A percentile compares a stretch with the other conserved stretches of the same genome.
These are phyloP conservation scores for Ceratocystis cubensis DNA, from an alignment of 2,329 filamentous ascomycete genomes.

Conservation along the genomic window DNA sequence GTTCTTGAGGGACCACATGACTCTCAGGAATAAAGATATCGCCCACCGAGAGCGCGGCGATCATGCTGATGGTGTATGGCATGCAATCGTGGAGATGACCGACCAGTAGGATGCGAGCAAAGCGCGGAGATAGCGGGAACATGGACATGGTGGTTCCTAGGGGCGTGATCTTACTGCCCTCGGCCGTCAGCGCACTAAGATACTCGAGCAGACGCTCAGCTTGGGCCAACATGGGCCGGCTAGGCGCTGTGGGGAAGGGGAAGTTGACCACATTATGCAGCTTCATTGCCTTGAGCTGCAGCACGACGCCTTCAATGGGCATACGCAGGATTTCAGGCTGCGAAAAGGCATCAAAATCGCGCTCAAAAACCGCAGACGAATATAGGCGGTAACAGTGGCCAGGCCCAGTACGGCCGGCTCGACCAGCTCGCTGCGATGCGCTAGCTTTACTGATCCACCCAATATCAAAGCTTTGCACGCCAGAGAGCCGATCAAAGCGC, in stretches of 20 bases:
- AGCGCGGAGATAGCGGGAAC: constrained; percentile 82
- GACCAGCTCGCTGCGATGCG: constrained; percentile 79
- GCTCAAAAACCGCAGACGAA: constrained; percentile 85
- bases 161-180: constrained; percentile 58
- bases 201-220: constrained; percentile 81
- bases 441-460: constrained; percentile 97
- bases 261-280: constrained; percentile 85
- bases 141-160: constrained; percentile 71
- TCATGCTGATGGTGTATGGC: constrained; percentile 74
- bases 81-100: constrained; percentile 73
- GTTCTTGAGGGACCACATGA: constrained; percentile 51
- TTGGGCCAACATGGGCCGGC: constrained; percentile 59
- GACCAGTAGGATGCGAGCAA: constrained; percentile 81
- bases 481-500: constrained; percentile 72
- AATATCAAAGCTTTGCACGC: constrained; percentile 90
- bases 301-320: constrained; percentile 81
- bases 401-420: constrained; percentile 87
- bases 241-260: constrained; percentile 86
- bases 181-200: constrained; percentile 61
- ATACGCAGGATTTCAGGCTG: constrained; percentile 82
- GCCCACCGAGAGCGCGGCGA: constrained; percentile 75
- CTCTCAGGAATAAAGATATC: constrained; percentile 78
- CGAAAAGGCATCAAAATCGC: constrained; percentile 74
- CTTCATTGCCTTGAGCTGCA: constrained; percentile 92
- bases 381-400: constrained; percentile 94